These are phyloP conservation scores for Leccinum griseonigrum DNA, from an alignment of 1,284 basidiomycete genomes.

Conservation along the genomic window DNA sequence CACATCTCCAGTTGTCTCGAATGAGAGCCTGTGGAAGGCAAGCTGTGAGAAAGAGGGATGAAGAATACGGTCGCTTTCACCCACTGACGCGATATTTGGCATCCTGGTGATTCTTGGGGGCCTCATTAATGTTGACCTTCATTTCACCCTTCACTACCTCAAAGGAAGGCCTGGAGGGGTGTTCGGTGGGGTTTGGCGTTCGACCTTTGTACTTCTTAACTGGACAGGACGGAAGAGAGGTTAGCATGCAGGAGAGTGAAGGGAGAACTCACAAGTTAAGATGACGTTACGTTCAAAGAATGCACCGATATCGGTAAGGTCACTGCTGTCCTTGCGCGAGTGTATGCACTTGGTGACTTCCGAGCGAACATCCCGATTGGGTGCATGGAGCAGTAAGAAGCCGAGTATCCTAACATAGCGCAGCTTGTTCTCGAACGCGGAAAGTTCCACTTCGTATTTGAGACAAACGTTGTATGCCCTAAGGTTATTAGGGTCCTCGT, in stretches of 20 bases:
- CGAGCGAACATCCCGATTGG: neutral
- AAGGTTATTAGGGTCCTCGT: neutral
- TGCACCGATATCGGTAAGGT: neutral
- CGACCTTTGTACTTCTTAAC: neutral
- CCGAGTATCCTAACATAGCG: neutral
- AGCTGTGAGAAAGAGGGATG: neutral
- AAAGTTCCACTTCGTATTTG: neutral
- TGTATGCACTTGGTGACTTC: slow-evolving; percentile 9
- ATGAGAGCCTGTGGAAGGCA: neutral
- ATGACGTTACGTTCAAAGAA: slow-evolving; percentile 6
- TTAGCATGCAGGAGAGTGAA: neutral
- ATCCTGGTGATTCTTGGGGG: neutral
- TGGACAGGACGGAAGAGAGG: neutral
- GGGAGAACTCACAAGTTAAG: neutral
- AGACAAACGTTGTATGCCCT: neutral
- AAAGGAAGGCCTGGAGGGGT: neutral
- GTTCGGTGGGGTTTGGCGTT: neutral
- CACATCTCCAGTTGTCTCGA: neutral
- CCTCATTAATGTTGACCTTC: neutral
- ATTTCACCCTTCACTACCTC: neutral
- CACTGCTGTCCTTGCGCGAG: neutral
- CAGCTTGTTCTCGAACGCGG: neutral
- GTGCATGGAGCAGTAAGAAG: neutral
- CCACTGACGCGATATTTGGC: neutral
- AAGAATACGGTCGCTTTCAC: too few relatives aligned